Evolutionary conservation across 177 flowering plant genomes (phyloP).

Genomic region (Vitis hybrid): DNA sequence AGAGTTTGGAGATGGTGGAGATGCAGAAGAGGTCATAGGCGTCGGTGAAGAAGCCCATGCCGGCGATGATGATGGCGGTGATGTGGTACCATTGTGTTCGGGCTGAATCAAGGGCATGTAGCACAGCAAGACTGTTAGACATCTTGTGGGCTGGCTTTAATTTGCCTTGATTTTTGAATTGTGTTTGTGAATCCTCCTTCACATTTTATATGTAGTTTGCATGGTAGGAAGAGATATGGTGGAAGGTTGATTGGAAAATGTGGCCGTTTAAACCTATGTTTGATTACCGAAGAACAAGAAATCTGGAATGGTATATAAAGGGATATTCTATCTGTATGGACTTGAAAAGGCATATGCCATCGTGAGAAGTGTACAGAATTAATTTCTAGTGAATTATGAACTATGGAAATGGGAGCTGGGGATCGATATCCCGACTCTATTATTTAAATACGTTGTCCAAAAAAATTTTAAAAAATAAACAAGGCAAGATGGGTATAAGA

Average conservation of each 20-base stretch:
- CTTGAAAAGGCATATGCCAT: no score
- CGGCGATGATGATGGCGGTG: slow-evolving; percentile 62
- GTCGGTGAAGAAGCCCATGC: slow-evolving; percentile 82
- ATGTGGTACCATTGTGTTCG: slow-evolving; percentile 67
- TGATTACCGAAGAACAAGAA: slow-evolving; percentile 10
- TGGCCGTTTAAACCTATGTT: slow-evolving; percentile 11
- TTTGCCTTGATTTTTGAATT: not conserved
- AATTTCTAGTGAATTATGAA: no score
- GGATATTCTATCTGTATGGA: slow-evolving; percentile 3
- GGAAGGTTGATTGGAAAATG: not conserved
- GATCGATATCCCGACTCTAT: no score
- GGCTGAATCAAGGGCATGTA: slow-evolving; percentile 55
- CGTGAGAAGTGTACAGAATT: no score
- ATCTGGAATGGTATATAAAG: not conserved
- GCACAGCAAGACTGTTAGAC: slow-evolving; percentile 38
- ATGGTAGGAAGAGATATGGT: not conserved
- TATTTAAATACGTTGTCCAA: no score
- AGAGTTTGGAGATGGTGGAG: slow-evolving; percentile 56
- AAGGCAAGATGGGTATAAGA: no score
- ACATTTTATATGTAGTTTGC: not conserved
- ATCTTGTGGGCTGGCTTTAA: not conserved
- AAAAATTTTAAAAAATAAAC: no score
- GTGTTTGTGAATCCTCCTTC: not conserved
- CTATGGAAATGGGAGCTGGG: no score
- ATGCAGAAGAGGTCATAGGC: slow-evolving; percentile 77